A percentile compares a stretch with the other conserved stretches of the same genome.
phyloP scores from a whole-genome alignment of 2,329 filamentous ascomycete genomes.

The Fusarium tricinctum region DNA sequence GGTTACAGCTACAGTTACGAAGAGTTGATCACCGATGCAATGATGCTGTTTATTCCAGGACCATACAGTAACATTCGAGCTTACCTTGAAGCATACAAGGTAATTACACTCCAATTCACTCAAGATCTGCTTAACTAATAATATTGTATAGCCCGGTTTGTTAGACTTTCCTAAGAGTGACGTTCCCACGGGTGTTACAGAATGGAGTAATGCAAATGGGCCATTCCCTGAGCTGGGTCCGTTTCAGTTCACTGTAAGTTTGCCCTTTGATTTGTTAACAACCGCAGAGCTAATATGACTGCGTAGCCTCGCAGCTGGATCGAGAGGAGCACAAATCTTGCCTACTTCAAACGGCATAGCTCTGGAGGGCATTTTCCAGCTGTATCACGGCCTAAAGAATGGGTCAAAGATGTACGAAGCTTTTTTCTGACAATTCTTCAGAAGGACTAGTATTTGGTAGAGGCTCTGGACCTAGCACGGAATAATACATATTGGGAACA shows the following conservation, averaged over 20 bases:
- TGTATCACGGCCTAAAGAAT: background rate
- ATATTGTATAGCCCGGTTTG: background rate
- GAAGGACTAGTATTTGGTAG: too few species aligned
- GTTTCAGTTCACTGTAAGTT: background rate
- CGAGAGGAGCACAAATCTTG: background rate
- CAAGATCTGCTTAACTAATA: background rate
- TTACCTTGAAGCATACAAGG: conserved; percentile 11
- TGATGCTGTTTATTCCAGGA: conserved; percentile 35
- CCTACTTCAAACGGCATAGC: background rate
- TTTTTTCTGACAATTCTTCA: background rate
- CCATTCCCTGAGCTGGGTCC: background rate
- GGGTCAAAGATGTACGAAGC: background rate
- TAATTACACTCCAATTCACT: background rate
- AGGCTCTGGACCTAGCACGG: too few species aligned
- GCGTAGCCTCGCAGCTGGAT: conserved; percentile 9
- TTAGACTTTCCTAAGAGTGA: background rate
- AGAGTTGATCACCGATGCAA: conserved; percentile 23
- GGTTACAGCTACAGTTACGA: conserved; percentile 26
- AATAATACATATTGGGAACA: too few species aligned
- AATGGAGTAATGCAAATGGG: background rate
- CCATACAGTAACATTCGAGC: conserved; percentile 19
- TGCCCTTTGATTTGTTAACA: rapidly evolving
- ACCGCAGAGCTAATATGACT: background rate
- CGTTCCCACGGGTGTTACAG: background rate
- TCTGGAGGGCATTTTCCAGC: conserved; percentile 6